Evolutionary conservation across 148 eudicot species (phyloP), one percentile per base, ranked within the genome.

Genomic region (Chenopodium suecicum): DNA sequence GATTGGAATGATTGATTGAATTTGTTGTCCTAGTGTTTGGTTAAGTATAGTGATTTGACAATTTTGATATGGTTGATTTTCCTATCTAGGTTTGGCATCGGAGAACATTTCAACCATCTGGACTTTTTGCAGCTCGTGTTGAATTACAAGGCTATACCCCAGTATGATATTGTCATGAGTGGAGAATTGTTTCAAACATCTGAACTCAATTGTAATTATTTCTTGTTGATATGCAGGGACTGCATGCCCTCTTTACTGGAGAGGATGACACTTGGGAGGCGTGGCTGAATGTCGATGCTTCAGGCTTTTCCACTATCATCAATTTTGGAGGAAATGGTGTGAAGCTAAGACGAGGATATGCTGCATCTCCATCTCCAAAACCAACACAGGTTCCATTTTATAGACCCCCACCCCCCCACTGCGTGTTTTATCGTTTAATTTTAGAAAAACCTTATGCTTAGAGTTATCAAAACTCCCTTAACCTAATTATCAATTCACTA

Each of bases 201-300:
- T 54, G 70, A 52, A 68, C 16, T 78, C 10, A 10, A 80, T 20
- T 60, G 34, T 84, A 22, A 46, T 68, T 29, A 7, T 68, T n/a
- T 74, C 64, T 81, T 81, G 72, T 79, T 23, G 83, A 78, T 70
- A 60, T 90, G 74, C 70, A 94, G 99, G 99, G 97, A 78, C 83
- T 94, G 75, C 92, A 94, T 91, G 98, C 92, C 46, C 97, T 94
- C 82, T 94, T 94, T 75, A 92, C 93, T 74, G 98, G 99, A 77
- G 99, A 97, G 84, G 99, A 97, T 85, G 89, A 88, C 87, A 92
- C 99, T 32, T 97, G 99, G 98, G 98, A 97, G 85, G 99, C 99
- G 78, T 97, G 95, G 97, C 86, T 97, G 76, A 90, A 87, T 84
- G 88, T 85, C 80, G 97, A 92, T 84, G 88, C 97, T 82, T 94